Evolutionary conservation across 768 basidiomycete species (phyloP), one percentile per base, ranked within the genome.

Genomic region (Tulasnella sp.): DNA sequence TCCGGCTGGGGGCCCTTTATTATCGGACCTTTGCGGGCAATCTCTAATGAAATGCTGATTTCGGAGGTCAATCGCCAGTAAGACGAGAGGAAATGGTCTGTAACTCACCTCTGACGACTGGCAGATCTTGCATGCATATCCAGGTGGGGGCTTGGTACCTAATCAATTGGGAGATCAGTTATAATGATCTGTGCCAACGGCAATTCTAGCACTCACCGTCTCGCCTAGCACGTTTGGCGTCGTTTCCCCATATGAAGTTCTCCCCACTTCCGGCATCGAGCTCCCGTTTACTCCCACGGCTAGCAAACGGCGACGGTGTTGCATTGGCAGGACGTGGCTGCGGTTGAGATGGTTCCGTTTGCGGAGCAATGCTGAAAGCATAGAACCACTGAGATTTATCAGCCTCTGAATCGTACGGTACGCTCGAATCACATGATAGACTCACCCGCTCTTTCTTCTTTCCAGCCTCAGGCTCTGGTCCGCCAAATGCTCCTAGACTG

Each of bases 401-500:
- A 80, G 55, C 77, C 61, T 46, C 73, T 20, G 13, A 18, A 46
- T 3, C n/a, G 26, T 20, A 32, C 13, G n/a, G 5, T 1, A 51
- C 9, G 37, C 5, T 23, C 67, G 15, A 9, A 55, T 72, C 18
- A 40, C 57, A 37, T 29, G 46, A 78, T 5, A 13, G 1, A 87
- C 91, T 70, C 81, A 97, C 96, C 81, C 96, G 88, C 81, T 92
- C 93, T 84, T 96, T 97, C 86, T 95, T 96, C 10, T 87, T 84
- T 1, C 86, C 82, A 13, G 87, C 83, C 55, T 82, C 78, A 86
- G 88, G 57, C 77, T 86, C 86, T 5, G 79, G 79, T 10, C 89
- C 90, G 23, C 94, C 95, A 83, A 98, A 93, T n/a, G 92, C 87
- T 46, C 95, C 98, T 10, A 99, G 86, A 79, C 92, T 91, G 67